Conservation (phyloP, 106 monocot species). For the Acorus calamus region DNA sequence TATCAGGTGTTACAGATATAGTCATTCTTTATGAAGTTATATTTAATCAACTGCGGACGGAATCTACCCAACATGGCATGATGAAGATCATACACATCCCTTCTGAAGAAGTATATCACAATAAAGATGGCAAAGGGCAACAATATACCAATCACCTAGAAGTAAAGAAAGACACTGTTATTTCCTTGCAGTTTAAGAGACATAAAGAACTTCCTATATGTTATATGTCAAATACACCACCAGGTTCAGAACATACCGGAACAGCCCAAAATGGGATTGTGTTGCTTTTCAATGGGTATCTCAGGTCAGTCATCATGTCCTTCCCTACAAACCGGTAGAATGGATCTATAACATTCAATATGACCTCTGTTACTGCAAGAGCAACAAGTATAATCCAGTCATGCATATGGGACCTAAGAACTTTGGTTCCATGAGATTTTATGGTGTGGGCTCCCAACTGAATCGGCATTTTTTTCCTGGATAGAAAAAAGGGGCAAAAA, state of each 20-base stretch:
- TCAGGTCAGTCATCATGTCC: slow-evolving; percentile 73
- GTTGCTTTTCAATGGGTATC: slow-evolving; percentile 66
- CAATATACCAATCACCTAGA: slow-evolving; percentile 50
- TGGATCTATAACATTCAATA: slow-evolving; percentile 71
- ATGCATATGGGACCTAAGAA: slow-evolving; percentile 71
- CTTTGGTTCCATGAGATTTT: slow-evolving; percentile 59
- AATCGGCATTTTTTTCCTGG: slow-evolving; percentile 1
- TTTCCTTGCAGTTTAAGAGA: background rate
- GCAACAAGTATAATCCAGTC: slow-evolving; percentile 77
- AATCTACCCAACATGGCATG: slow-evolving; percentile 65
- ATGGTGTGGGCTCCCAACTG: slow-evolving; percentile 60
- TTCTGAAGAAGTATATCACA: slow-evolving; percentile 66
- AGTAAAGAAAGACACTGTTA: background rate
- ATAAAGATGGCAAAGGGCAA: slow-evolving; percentile 46
- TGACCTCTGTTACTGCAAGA: slow-evolving; percentile 42
- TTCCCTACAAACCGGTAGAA: slow-evolving; percentile 79
- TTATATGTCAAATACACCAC: too few relatives aligned
- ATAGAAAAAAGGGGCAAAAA: too few relatives aligned
- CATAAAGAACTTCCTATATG: too few relatives aligned
- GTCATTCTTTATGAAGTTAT: background rate
- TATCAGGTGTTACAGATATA: background rate
- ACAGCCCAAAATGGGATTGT: slow-evolving; percentile 87
- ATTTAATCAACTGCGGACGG: background rate
- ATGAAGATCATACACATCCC: slow-evolving; percentile 83
- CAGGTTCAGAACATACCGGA: slow-evolving; percentile 39